phyloP scores from a whole-genome alignment of 1,284 basidiomycete species.

The Cystobasidiaceae sp. region DNA sequence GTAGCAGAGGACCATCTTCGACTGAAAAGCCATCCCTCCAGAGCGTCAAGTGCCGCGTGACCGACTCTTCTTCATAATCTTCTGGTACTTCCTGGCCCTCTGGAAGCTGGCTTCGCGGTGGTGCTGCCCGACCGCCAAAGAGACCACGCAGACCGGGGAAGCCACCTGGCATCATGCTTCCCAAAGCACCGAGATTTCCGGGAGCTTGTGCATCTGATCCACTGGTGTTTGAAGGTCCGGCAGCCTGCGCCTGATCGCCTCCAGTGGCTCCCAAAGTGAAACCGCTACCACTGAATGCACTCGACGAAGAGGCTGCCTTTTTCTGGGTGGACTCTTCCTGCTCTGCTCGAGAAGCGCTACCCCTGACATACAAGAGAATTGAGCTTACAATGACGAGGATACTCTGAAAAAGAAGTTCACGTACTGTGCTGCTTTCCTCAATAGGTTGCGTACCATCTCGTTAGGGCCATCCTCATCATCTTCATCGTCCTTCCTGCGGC shows the following conservation, averaged over 20 bases:
- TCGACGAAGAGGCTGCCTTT: too few species aligned
- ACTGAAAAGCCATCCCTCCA: conserved; percentile 93
- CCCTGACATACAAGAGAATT: not conserved
- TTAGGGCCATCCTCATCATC: conserved; percentile 54
- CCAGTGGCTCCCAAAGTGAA: conserved; percentile 64
- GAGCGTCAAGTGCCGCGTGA: conserved; percentile 75
- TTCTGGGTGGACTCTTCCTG: not conserved
- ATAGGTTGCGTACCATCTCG: conserved; percentile 69
- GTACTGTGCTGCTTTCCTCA: conserved; percentile 74
- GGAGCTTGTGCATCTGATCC: conserved; percentile 25
- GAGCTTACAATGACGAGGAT: not conserved
- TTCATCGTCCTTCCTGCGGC: conserved; percentile 48
- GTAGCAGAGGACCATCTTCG: conserved; percentile 78
- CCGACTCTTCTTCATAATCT: conserved; percentile 54
- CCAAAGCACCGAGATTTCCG: conserved; percentile 31
- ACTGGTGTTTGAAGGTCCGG: conserved; percentile 37
- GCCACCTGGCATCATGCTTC: conserved; percentile 34
- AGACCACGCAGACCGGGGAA: conserved; percentile 30
- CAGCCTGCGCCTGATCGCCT: conserved; percentile 54
- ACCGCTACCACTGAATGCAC: too few species aligned
- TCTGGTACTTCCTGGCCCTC: conserved; percentile 46
- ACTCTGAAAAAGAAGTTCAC: conserved; percentile 48
- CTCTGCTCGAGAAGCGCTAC: conserved; percentile 13
- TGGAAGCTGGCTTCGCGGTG: conserved; percentile 7
- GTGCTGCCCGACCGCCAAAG: conserved; percentile 13